A percentile compares a stretch with the other conserved stretches of the same genome.
Evolutionary conservation across 106 monocot species (phyloP).

Genomic region (Dendrobium chrysotoxum): DNA sequence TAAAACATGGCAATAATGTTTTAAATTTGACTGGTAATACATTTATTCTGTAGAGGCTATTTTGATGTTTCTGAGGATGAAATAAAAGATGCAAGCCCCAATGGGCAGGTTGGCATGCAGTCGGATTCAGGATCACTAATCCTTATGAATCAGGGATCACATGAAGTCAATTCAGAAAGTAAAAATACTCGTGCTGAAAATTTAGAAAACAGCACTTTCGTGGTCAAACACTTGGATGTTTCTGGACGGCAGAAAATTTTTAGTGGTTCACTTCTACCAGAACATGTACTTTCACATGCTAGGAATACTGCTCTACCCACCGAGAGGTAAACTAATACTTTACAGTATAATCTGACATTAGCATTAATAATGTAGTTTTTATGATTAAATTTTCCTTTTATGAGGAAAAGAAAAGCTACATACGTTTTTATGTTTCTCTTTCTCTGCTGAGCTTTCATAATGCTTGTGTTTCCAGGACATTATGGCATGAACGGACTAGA

Average conservation of each 20-base stretch:
- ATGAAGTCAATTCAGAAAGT: conserved; percentile 16
- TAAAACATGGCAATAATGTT: background rate
- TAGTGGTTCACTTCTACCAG: conserved; percentile 67
- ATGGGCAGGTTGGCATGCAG: conserved; percentile 19
- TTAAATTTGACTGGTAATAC: background rate
- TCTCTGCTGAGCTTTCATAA: background rate
- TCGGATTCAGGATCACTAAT: conserved; percentile 19
- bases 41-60: conserved; percentile 42
- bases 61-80: conserved; percentile 92
- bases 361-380: background rate
- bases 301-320: conserved; percentile 26
- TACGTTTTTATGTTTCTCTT: background rate
- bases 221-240: conserved; percentile 25
- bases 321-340: conserved; percentile 34
- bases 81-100: conserved; percentile 23
- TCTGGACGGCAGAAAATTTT: conserved; percentile 41
- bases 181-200: conserved; percentile 23
- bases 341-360: background rate
- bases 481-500: background rate
- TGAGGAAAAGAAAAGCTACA: background rate
- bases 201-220: conserved; percentile 36
- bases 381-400: background rate
- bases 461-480: background rate
- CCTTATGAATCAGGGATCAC: conserved; percentile 19
- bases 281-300: conserved; percentile 36